phyloP scores from a whole-genome alignment of 1,139 yeast genomes.

The Nadsonia starkeyi-henricii region DNA sequence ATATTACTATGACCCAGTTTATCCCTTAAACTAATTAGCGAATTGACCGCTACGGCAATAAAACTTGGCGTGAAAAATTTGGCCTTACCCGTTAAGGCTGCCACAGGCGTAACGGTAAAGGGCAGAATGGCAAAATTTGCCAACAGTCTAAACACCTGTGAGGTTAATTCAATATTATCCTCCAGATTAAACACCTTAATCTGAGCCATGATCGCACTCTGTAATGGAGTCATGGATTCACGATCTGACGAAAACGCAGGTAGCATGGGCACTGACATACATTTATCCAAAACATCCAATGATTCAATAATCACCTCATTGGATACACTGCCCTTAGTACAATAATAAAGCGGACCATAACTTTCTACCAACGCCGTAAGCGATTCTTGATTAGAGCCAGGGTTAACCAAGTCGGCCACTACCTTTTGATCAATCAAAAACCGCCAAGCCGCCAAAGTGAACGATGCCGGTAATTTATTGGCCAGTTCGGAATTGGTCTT shows the following conservation, averaged over 20 bases:
- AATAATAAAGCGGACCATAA: constrained; percentile 14
- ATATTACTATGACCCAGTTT: constrained; percentile 20
- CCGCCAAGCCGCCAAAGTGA: constrained; percentile 34
- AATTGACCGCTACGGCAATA: constrained; percentile 42
- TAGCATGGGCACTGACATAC: constrained; percentile 16
- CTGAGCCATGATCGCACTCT: constrained; percentile 17
- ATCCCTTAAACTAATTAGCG: constrained; percentile 31
- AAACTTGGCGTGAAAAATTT: constrained; percentile 47
- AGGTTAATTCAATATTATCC: constrained; percentile 6
- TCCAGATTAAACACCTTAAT: constrained; percentile 13
- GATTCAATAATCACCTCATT: constrained; percentile 11
- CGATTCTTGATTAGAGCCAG: constrained; percentile 18
- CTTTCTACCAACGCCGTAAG: constrained; percentile 18
- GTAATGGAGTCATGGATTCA: constrained; percentile 22
- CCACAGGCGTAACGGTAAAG: too few relatives aligned
- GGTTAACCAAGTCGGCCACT: constrained; percentile 18
- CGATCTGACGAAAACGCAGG: constrained; percentile 22
- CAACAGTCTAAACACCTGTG: constrained; percentile 11
- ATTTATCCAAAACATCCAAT: constrained; percentile 12
- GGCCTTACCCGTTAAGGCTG: too few relatives aligned
- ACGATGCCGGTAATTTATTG: constrained; percentile 20
- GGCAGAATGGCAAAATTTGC: constrained; percentile 15
- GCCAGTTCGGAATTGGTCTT: constrained; percentile 5
- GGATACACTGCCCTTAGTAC: constrained; percentile 9
- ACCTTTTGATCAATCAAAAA: constrained; percentile 48